Evolutionary conservation across 768 basidiomycete genomes (phyloP), one percentile per base, ranked within the genome.

Genomic region (Mrakia blollopis): DNA sequence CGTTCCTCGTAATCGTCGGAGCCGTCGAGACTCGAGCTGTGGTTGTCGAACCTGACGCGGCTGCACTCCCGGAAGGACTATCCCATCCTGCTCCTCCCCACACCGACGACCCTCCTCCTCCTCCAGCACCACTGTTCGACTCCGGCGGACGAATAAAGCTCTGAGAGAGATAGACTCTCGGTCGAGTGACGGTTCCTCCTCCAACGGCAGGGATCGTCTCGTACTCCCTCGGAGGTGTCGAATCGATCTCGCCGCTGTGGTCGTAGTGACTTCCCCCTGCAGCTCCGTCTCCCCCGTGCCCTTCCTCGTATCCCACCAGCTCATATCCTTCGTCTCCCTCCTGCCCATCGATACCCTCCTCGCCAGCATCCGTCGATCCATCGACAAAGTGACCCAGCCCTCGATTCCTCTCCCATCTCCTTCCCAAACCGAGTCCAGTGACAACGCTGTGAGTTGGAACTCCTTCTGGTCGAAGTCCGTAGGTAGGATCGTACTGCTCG

Each of bases 401-500:
- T n/a, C 82, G 78, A 82, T 79, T 78, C 81, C 81, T 44, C 82
- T 83, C 83, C 81, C 84, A 95, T 13, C 95, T 85, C 54, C 87
- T 88, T 30, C 91, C 89, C 79, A 97, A 94, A 10, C 88, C 88
- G 63, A 87, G 86, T 83, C 73, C 77, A 32, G 62, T 67, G 57
- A 65, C 47, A 5, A 89, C 88, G 78, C 90, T 91, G 84, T 93
- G 95, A 1, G 88, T 87, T 0, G 94, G 94, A 2, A 96, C 86
- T 2, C 92, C 92, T 81, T 98, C 95, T 0, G 94, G 93, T 35
- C 96, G 90, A 18, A 98, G 85, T 23, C 96, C 96, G 81, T 99
- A 98, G 0, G 96, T 98, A 0, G 94, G 96, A 81, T 98, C 96
- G 83, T 92, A 97, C 78, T 92, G 90, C 84, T 97, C 94, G 44